Evolutionary conservation across 805 yeast genomes (phyloP), one percentile per base, ranked within the genome.

Genomic region (Candida vartiovaarae): DNA sequence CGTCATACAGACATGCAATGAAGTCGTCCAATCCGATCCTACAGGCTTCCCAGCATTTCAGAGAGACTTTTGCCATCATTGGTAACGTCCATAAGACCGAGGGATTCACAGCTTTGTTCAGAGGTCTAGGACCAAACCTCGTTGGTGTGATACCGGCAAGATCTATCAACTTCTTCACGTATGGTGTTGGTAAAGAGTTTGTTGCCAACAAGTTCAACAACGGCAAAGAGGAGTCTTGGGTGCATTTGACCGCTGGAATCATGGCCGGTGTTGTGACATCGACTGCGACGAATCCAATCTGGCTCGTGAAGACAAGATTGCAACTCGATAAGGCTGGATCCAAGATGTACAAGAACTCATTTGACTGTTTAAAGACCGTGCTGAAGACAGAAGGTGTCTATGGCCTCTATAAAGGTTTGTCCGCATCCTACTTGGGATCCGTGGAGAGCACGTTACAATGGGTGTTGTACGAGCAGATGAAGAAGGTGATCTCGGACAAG

Each of bases 121-220:
- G 86, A 65, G 99, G 99, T 9, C 68, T 93, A 40, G 99, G 99
- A 0, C 99, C 99, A 8, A 93, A 91, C 56, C 70, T 93, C 53
- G 95, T 91, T 15, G 99, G 99, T 42, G 98, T 93, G 11, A 91
- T 93, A 35, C 99, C 99, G 0, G 98, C 99, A 2, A 75, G 99
- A 62, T 84, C 96, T 28, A 95, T 93, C 51, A 93, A 93, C 64
- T 93, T 93, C 62, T 90, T 90, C 71, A 88, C 97, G 0, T 93
- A 93, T 62, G 96, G 97, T n/a, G 72, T 86, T n/a, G 79, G 95
- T 5, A 93, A 93, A 57, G 91, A 85, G 25, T 40, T 84, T 11
- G 63, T 89, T n/a, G 73, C 87, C 6, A 66, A 67, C 20, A 69
- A 74, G 36, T 78, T 88, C 64, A 83, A 84, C 62, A 63, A 82